Evolutionary conservation across 108 stramenopile genomes (phyloP).

Genomic region (Pseudonitzschia pungens): DNA sequence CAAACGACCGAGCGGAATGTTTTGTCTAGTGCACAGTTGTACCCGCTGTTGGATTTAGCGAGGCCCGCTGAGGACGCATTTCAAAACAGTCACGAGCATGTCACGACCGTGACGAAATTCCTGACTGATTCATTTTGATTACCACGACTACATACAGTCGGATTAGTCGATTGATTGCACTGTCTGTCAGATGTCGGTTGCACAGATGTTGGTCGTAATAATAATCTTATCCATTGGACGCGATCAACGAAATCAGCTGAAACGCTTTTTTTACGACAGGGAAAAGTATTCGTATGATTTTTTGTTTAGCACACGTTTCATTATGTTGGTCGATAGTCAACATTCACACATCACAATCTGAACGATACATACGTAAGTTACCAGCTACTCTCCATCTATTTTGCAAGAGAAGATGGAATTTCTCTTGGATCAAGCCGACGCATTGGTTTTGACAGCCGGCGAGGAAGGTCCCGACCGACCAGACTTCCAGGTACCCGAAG

Average conservation of each 20-base stretch:
- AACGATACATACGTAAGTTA: background rate
- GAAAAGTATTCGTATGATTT: no score
- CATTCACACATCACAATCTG: no score
- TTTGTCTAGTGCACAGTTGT: background rate
- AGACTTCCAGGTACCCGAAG: slow-evolving; percentile 46
- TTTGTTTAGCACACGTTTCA: no score
- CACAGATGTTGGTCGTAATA: background rate
- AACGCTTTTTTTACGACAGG: no score
- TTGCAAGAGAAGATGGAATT: slow-evolving; percentile 26
- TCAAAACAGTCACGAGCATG: background rate
- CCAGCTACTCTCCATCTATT: background rate
- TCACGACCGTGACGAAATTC: background rate
- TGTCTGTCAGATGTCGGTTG: background rate
- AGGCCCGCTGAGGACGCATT: background rate
- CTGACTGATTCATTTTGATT: background rate
- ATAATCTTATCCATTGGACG: background rate
- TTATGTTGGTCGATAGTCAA: no score
- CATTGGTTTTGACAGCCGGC: slow-evolving; percentile 37
- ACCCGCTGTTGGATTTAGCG: background rate
- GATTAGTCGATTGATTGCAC: background rate
- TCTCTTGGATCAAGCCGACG: slow-evolving; percentile 57
- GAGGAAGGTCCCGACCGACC: slow-evolving; percentile 46
- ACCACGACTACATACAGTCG: no score
- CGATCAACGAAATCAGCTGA: no score
- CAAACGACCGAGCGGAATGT: background rate